Percentiles rank a stretch among this genome's conserved stretches.
These are phyloP conservation scores for Helminthosporium solani DNA, from an alignment of 2,329 filamentous ascomycete genomes.

Conservation along the genomic window DNA sequence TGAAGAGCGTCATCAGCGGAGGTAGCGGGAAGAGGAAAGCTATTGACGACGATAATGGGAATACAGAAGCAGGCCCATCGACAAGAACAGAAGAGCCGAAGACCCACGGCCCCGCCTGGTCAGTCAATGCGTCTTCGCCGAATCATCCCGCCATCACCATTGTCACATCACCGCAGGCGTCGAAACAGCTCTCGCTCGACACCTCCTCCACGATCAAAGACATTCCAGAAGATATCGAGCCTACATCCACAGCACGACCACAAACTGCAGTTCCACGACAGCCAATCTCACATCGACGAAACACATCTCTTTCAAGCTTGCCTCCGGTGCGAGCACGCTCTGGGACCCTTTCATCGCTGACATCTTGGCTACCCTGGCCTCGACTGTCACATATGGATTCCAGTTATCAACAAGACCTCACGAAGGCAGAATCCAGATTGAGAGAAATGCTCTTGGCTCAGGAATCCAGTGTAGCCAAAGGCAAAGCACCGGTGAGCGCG, in stretches of 20 bases:
- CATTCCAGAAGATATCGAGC: conserved; percentile 13
- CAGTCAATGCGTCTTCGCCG: conserved; percentile 26
- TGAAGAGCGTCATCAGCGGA: conserved; percentile 43
- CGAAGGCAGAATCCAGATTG: conserved; percentile 33
- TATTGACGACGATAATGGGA: conserved; percentile 22
- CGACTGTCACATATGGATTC: conserved; percentile 21
- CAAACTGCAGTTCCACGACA: conserved; percentile 10
- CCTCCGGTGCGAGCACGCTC: conserved; percentile 24
- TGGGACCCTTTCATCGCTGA: conserved; percentile 32
- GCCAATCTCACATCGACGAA: conserved; percentile 20
- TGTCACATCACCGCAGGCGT: conserved; percentile 33
- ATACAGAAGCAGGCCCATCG: conserved; percentile 17
- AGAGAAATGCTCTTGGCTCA: conserved; percentile 35
- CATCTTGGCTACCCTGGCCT: conserved; percentile 41
- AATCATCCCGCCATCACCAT: conserved; percentile 36
- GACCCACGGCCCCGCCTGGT: conserved; percentile 28
- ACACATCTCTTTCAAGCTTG: conserved; percentile 24
- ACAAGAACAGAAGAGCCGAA: conserved; percentile 11
- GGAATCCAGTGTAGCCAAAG: conserved; percentile 21
- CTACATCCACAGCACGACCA: conserved; percentile 10
- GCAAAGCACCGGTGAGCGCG: conserved; percentile 27
- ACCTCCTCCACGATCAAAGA: conserved; percentile 30
- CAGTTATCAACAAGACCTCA: conserved; percentile 23
- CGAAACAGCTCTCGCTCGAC: conserved; percentile 40
- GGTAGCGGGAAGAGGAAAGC: conserved; percentile 33